phyloP scores from a whole-genome alignment of 2,329 filamentous ascomycete species.

The Penicillium aurantiogriseum region DNA sequence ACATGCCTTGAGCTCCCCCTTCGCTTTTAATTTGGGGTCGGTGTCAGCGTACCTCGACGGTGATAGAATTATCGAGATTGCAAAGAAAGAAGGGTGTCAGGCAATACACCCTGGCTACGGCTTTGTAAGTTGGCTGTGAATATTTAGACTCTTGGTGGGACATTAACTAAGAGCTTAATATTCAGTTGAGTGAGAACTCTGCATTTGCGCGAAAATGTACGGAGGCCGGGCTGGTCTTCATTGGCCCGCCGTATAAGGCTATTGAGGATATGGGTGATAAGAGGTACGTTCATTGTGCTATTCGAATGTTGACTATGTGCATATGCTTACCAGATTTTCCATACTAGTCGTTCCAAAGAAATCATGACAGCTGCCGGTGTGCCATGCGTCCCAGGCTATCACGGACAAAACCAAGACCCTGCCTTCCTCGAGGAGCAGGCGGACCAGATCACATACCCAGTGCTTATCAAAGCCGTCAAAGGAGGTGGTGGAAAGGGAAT shows the following conservation, averaged over 20 bases:
- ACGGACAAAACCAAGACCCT: constrained; percentile 76
- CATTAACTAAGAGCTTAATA: not conserved
- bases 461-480: constrained; percentile 65
- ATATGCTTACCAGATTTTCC: constrained; percentile 8
- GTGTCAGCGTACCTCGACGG: constrained; percentile 89
- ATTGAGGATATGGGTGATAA: constrained; percentile 88
- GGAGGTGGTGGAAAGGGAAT: constrained; percentile 68
- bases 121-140: constrained; percentile 53
- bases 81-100: constrained; percentile 80
- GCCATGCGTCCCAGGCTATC: constrained; percentile 93
- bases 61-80: constrained; percentile 84
- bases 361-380: constrained; percentile 97
- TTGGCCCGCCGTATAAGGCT: constrained; percentile 79
- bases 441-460: constrained; percentile 65
- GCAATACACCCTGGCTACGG: constrained; percentile 96
- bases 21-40: constrained; percentile 78
- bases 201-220: constrained; percentile 84
- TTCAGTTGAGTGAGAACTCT: constrained; percentile 79
- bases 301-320: not conserved
- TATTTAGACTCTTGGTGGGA: not conserved
- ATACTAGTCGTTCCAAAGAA: constrained; percentile 71
- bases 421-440: constrained; percentile 66
- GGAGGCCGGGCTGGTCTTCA: constrained; percentile 87
- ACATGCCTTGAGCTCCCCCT: constrained; percentile 81
- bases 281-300: constrained; percentile 50